A percentile compares a stretch with the other conserved stretches of the same genome.
phyloP scores from a whole-genome alignment of 116 monocot genomes.

The Cymodocea nodosa region DNA sequence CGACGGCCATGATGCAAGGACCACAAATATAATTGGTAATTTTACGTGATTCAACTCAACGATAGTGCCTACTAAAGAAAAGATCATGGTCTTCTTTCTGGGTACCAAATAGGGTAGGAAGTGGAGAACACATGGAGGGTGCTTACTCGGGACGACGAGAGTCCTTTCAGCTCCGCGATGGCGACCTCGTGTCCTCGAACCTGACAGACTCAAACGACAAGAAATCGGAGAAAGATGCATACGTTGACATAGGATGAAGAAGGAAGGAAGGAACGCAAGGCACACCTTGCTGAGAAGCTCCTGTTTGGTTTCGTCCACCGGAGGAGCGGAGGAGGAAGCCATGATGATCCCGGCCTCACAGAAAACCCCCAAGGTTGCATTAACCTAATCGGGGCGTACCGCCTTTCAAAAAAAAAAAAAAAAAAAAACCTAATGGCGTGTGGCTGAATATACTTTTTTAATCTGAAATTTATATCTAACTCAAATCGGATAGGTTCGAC shows the following conservation, averaged over 20 bases:
- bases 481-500: too few species aligned
- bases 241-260: neutral
- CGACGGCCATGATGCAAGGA: too few species aligned
- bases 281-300: conserved; percentile 5
- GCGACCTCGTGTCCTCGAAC: conserved; percentile 15
- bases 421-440: too few species aligned
- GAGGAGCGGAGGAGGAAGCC: neutral
- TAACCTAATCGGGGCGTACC: too few species aligned
- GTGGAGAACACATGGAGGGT: neutral
- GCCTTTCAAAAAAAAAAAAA: too few species aligned
- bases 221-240: neutral
- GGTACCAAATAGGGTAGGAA: neutral
- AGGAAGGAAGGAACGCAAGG: neutral
- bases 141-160: conserved; percentile 6
- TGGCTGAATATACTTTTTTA: too few species aligned
- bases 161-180: conserved; percentile 8
- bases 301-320: conserved; percentile 2
- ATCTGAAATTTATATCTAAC: too few species aligned
- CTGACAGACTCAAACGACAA: conserved; percentile 2
- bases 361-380: too few species aligned
- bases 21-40: too few species aligned
- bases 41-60: too few species aligned
- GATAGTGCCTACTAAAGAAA: neutral
- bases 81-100: neutral
- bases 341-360: too few species aligned